Evolutionary conservation across 2,329 filamentous ascomycete genomes (phyloP), one percentile per base, ranked within the genome.

Genomic region (Apiospora malaysiana): DNA sequence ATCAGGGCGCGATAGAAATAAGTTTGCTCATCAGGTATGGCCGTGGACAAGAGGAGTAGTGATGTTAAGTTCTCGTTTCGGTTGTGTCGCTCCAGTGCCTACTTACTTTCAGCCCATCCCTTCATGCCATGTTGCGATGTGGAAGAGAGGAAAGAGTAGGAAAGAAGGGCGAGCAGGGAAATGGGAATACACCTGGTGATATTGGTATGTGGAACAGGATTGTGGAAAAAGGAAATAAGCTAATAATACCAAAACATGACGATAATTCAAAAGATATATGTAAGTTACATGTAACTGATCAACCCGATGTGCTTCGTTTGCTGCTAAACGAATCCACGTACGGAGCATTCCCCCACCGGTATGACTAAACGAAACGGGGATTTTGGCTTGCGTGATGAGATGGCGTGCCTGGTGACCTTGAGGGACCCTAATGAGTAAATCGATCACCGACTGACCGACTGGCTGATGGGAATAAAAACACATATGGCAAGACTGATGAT

Each of bases 321-420:
- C 51, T 37, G 18, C 27, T n/a, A 27, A 21, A 16, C 16, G 27
- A 56, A 59, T n/a, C 51, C 56, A 63, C 51, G 51, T 37, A n/a
- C 27, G 40, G 40, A 42, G 40, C 9, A 4, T 16, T 32, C 7
- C 49, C 14, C 51, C 56, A 63, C 56, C 56, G 18, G 18, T 32
- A 63, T 63, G 56, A 63, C 56, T 63, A 63, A 63, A 63, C 32
- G 56, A 40, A 63, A 40, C n/a, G 56, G 32, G 21, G 18, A 63
- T 21, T 23, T 27, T 23, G 10, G 10, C n/a, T 59, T 59, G 56
- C 56, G 56, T 40, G 56, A 63, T 63, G 23, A 2, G 4, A 56
- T 56, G 56, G 32, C 56, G 56, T 63, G 56, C 18, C 18, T 37
- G 18, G 18, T 37, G 32, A 37, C 56, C 56, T 63, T 37, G 56